Percentiles rank a stretch among this genome's conserved stretches.
Conservation (phyloP, 768 basidiomycete species). For the Termitomyces sp. region DNA sequence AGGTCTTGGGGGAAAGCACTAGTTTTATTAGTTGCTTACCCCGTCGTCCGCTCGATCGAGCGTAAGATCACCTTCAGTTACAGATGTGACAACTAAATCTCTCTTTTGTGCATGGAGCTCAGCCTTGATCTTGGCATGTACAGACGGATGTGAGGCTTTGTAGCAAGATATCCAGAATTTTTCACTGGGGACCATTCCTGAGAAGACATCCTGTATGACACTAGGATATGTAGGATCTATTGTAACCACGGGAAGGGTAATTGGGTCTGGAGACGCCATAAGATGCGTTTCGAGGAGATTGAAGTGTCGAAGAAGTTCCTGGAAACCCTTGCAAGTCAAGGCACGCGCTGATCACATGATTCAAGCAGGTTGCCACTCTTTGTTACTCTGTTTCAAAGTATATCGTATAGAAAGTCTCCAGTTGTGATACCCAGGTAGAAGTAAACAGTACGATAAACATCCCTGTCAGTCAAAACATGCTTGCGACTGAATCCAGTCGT, state of each 20-base stretch:
- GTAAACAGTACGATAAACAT: not conserved
- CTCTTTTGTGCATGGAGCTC: conserved; percentile 49
- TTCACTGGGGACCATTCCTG: conserved; percentile 52
- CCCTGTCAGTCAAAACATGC: not conserved
- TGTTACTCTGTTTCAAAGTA: too few species aligned
- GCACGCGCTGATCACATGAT: not conserved
- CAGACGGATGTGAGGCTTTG: conserved; percentile 41
- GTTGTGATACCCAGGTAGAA: not conserved
- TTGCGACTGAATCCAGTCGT: not conserved
- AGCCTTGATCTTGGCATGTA: conserved; percentile 61
- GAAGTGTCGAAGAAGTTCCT: not conserved
- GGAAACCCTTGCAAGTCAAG: not conserved
- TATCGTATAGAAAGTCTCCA: too few species aligned
- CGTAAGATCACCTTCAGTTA: conserved; percentile 45
- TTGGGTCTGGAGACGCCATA: conserved; percentile 6
- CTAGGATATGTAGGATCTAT: conserved; percentile 56
- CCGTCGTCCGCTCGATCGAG: conserved; percentile 23
- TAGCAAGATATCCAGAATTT: conserved; percentile 78
- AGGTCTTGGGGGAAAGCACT: not conserved
- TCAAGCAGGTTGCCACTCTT: not conserved
- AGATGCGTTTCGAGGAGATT: not conserved
- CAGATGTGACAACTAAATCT: conserved; percentile 38
- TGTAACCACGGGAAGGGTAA: conserved; percentile 44
- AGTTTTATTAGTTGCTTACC: conserved; percentile 14
- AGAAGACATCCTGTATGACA: conserved; percentile 59